phyloP scores from a whole-genome alignment of 331 rosid genomes.

The Malus hybrid region DNA sequence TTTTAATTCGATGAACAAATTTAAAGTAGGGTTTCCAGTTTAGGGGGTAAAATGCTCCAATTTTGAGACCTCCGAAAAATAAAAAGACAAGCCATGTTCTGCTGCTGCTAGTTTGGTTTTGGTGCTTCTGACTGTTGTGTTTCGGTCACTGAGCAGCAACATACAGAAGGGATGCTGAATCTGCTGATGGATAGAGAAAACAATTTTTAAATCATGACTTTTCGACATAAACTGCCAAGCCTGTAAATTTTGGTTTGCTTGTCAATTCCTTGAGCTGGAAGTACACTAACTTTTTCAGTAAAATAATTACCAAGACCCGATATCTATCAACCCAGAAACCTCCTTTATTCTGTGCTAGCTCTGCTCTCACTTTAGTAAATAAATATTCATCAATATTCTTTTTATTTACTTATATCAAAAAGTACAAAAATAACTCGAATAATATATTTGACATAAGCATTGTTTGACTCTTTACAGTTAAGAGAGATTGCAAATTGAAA shows the following conservation, averaged over 20 bases:
- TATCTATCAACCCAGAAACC: not conserved
- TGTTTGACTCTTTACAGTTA: not conserved
- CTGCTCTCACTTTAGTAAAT: not conserved
- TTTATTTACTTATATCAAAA: not conserved
- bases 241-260: constrained; percentile 3
- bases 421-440: not conserved
- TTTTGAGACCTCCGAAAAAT: not conserved
- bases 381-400: not conserved
- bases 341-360: not conserved
- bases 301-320: not conserved
- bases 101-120: not conserved
- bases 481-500: too few relatives aligned
- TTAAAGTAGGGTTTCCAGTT: not conserved
- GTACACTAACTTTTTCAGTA: not conserved
- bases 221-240: not conserved
- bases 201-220: not conserved
- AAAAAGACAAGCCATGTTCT: not conserved
- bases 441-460: not conserved
- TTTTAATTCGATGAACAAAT: not conserved
- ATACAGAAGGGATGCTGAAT: not conserved
- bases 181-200: not conserved
- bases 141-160: not conserved
- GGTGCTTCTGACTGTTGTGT: not conserved
- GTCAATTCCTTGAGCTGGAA: not conserved
- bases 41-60: not conserved